Evolutionary conservation across 768 basidiomycete species (phyloP).

Genomic region (Podaxis pistillaris): DNA sequence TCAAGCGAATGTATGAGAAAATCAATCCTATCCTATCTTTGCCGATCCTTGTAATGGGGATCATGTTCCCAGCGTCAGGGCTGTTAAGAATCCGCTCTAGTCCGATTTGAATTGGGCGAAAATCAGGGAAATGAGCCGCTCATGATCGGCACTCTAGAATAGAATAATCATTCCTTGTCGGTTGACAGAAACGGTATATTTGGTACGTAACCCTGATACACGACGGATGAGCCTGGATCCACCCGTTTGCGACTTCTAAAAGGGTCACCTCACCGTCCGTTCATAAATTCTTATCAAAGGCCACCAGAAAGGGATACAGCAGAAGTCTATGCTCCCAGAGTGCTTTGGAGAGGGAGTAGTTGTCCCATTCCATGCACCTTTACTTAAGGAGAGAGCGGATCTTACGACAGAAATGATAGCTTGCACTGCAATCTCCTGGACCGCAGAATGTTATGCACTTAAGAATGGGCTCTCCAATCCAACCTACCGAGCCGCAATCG

Average conservation of each 20-base stretch:
- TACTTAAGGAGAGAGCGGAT: no score
- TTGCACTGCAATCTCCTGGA: no score
- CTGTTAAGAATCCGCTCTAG: not conserved
- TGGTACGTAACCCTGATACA: not conserved
- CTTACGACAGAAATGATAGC: no score
- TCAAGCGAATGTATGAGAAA: not conserved
- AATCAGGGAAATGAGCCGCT: slow-evolving; percentile 9
- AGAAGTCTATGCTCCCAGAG: no score
- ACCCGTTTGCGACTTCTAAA: not conserved
- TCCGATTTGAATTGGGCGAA: slow-evolving; percentile 6
- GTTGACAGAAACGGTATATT: not conserved
- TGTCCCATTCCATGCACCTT: no score
- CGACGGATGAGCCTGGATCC: slow-evolving; percentile 4
- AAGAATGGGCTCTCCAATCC: no score
- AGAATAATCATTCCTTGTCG: not conserved
- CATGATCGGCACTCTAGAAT: slow-evolving; percentile 11
- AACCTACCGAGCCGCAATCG: no score
- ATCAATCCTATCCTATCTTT: not conserved
- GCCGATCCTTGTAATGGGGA: not conserved
- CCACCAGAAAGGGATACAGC: no score
- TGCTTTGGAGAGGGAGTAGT: no score
- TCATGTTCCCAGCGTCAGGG: slow-evolving; percentile 11
- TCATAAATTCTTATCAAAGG: slow-evolving; percentile 1
- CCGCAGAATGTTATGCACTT: no score
- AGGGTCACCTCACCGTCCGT: not conserved